Evolutionary conservation across 1,139 yeast genomes (phyloP).

Genomic region (Keqinozyma sinolaborantium): DNA sequence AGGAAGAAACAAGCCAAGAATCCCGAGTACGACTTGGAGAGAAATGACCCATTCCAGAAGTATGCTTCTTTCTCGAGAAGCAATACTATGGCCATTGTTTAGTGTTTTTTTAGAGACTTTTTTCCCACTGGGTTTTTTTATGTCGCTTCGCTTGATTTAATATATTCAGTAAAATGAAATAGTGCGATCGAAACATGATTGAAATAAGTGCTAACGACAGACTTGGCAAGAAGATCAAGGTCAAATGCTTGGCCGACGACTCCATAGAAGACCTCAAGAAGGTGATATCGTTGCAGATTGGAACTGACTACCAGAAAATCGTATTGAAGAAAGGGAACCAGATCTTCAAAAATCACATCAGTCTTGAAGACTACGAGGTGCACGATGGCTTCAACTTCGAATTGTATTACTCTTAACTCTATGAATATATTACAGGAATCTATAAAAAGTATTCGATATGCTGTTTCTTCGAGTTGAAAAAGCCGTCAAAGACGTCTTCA

Average conservation of each 20-base stretch:
- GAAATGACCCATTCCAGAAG: conserved; percentile 53
- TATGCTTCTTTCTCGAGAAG: conserved; percentile 51
- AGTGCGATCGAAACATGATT: too few relatives aligned
- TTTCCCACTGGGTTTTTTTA: too few relatives aligned
- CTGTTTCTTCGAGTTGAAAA: conserved; percentile 26
- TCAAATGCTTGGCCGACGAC: conserved; percentile 82
- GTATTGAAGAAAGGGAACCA: conserved; percentile 75
- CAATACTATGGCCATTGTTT: conserved; percentile 31
- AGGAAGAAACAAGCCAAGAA: conserved; percentile 37
- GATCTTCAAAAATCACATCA: conserved; percentile 82
- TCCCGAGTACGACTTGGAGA: conserved; percentile 59
- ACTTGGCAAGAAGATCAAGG: conserved; percentile 82
- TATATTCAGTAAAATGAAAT: too few relatives aligned
- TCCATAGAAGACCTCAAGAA: conserved; percentile 91
- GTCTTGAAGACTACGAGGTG: conserved; percentile 88
- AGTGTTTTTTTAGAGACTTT: too few relatives aligned
- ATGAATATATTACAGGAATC: conserved; percentile 4
- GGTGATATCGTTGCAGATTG: conserved; percentile 77
- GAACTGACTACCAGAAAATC: conserved; percentile 63
- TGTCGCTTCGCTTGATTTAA: too few relatives aligned
- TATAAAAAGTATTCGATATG: conserved; percentile 71
- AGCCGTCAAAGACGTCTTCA: conserved; percentile 18
- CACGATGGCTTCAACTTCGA: conserved; percentile 89
- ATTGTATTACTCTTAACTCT: conserved; percentile 56
- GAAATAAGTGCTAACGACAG: conserved; percentile 43